Base-by-base conservation (phyloP, 2,329 filamentous ascomycete species). In the Trichoderma gracile region DNA sequence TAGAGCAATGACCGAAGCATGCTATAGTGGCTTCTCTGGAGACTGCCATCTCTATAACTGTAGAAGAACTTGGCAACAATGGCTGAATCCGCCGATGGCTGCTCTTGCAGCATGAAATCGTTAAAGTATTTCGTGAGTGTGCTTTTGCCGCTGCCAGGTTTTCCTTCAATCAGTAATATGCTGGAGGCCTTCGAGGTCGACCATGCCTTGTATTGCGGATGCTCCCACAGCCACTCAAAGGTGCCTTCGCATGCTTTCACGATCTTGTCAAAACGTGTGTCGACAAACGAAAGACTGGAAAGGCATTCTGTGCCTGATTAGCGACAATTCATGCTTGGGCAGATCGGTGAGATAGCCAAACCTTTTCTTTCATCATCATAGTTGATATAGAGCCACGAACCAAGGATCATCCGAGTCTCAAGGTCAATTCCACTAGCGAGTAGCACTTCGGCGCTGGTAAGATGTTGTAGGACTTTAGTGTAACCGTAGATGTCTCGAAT, bases 11-110 rank as follows among this genome's bases (percentile, higher is more conserved):
- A 56, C n/a, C 38, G 53, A 43, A 56, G 53, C 38, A 43, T 56
- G 8, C 42, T 43, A 23, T 56, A 27, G 23, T 56, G 53, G 8
- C 53, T 55, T 12, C 53, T 55, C 8, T 55, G 53, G n/a, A 55
- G 53, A 9, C 25, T n/a, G n/a, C 33, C 38, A 14, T 43, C 53
- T 14, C 53, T 56, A 14, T 55, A 40, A n/a, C 53, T 43, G 38
- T 56, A 56, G 7, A 56, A 56, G 15, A 43, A 56, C 8, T 17
- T 55, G 53, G 38, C 53, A 5, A 56, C 15, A 38, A 56, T 8
- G n/a, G 53, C 53, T 27, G 38, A 27, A 2, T 15, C n/a, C 19
- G 38, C 33, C 14, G 15, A 19, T 27, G 21, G 53, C 17, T 55
- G 33, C 3, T 19, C 14, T 27, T 55, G 6, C 19, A 14, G 9